Percentiles rank a stretch among this genome's conserved stretches.
These are phyloP conservation scores for Taiozyma onychis DNA, from an alignment of 1,139 yeast species.

Conservation along the genomic window DNA sequence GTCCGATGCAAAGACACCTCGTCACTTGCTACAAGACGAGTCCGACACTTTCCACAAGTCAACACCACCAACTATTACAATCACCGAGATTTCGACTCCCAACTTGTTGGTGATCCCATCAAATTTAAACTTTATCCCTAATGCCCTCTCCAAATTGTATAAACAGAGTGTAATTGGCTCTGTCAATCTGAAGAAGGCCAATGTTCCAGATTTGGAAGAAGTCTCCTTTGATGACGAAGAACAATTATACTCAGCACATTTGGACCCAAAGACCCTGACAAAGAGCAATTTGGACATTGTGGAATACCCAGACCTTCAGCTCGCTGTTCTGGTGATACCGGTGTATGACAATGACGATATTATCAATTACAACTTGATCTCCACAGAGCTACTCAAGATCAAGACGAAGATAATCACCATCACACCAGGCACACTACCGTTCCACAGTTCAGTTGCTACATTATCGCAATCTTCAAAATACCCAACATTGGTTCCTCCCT, in stretches of 20 bases:
- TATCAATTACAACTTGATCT: conserved; percentile 24
- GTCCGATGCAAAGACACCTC: conserved; percentile 38
- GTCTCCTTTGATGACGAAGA: neutral
- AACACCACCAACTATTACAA: neutral
- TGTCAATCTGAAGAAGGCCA: neutral
- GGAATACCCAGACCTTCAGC: neutral
- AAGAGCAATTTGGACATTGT: neutral
- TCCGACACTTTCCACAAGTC: conserved; percentile 19
- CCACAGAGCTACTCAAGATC: conserved; percentile 17
- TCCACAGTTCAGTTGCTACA: conserved; percentile 8
- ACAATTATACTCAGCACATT: neutral
- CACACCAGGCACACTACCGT: conserved; percentile 19
- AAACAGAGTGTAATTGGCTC: neutral
- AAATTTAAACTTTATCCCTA: conserved; percentile 10
- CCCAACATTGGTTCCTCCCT: conserved; percentile 44
- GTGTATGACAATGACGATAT: conserved; percentile 16
- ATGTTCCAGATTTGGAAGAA: neutral
- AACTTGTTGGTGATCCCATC: conserved; percentile 11
- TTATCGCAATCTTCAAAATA: conserved; percentile 6
- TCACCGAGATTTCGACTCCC: neutral
- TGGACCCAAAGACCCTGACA: neutral
- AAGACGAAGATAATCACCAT: conserved; percentile 8
- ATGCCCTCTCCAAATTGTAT: conserved; percentile 7
- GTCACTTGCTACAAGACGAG: conserved; percentile 41
- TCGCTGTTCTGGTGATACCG: conserved; percentile 1